Evolutionary conservation across 768 basidiomycete species (phyloP).

Genomic region (Brasilioporus rufonigricans): DNA sequence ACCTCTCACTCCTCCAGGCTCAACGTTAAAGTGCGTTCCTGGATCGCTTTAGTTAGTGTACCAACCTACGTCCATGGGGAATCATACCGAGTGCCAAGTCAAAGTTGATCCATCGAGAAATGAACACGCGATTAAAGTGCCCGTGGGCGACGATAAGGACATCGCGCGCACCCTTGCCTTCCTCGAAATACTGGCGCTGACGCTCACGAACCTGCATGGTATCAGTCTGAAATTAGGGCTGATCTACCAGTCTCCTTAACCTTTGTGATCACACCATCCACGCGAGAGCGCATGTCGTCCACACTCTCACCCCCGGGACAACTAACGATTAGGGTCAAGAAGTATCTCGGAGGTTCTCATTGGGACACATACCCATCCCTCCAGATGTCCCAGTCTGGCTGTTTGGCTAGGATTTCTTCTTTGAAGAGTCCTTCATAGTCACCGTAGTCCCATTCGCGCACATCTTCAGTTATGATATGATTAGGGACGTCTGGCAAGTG

Average conservation of each 20-base stretch:
- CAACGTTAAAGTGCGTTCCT: constrained; percentile 83
- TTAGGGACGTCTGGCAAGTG: constrained; percentile 44
- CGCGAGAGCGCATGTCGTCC: constrained; percentile 73
- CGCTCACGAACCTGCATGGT: constrained; percentile 61
- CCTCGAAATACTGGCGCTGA: constrained; percentile 67
- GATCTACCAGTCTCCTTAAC: constrained; percentile 36
- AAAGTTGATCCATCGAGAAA: constrained; percentile 80
- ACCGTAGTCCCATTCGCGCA: constrained; percentile 89
- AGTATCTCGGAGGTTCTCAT: not conserved
- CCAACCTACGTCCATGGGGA: not conserved
- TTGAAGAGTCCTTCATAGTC: constrained; percentile 81
- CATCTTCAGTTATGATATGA: constrained; percentile 62
- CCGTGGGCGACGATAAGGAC: constrained; percentile 91
- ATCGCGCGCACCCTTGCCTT: constrained; percentile 66
- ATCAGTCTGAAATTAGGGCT: constrained; percentile 5
- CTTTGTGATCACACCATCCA: constrained; percentile 73
- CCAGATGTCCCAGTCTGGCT: constrained; percentile 79
- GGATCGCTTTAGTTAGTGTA: constrained; percentile 8
- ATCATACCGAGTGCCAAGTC: constrained; percentile 54
- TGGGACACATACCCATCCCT: constrained; percentile 59
- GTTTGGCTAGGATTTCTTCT: constrained; percentile 70
- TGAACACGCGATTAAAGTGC: constrained; percentile 71
- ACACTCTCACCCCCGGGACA: constrained; percentile 88
- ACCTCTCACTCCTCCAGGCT: constrained; percentile 69
- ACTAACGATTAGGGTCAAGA: constrained; percentile 35